phyloP scores from a whole-genome alignment of 768 basidiomycete genomes.

The Rhodotorula graminis region DNA sequence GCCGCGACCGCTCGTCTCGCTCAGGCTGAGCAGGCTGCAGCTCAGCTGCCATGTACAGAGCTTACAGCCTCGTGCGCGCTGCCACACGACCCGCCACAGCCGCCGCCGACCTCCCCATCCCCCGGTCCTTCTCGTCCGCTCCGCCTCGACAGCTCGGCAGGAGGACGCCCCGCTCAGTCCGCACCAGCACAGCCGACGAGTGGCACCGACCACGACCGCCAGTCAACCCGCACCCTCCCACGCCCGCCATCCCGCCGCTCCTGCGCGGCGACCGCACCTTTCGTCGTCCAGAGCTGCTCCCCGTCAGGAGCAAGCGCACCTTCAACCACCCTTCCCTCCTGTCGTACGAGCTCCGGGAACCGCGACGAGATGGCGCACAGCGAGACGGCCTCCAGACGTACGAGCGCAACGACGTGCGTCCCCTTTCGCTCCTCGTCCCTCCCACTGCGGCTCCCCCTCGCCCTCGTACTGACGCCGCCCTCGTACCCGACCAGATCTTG shows the following conservation, averaged over 20 bases:
- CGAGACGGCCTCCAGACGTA: background rate
- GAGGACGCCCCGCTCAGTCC: no score
- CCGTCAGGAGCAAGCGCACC: background rate
- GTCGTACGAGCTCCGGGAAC: background rate
- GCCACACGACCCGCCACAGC: no score
- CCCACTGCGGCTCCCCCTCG: no score
- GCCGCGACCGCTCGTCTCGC: no score
- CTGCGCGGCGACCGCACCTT: no score
- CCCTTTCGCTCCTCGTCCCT: background rate
- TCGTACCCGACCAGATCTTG: background rate
- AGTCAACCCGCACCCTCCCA: no score
- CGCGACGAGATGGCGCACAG: background rate
- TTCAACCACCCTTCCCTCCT: background rate
- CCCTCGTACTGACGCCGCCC: no score
- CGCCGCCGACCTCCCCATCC: no score
- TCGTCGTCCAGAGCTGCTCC: background rate
- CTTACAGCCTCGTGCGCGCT: background rate
- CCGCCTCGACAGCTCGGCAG: no score
- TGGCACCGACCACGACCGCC: no score
- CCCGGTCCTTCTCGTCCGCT: background rate
- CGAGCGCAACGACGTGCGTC: conserved; percentile 2
- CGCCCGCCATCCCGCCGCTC: no score
- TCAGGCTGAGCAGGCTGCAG: background rate
- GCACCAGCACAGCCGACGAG: no score
- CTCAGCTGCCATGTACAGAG: background rate